phyloP scores from a whole-genome alignment of 805 yeast species.

The Kodamaea lidongshanica region DNA sequence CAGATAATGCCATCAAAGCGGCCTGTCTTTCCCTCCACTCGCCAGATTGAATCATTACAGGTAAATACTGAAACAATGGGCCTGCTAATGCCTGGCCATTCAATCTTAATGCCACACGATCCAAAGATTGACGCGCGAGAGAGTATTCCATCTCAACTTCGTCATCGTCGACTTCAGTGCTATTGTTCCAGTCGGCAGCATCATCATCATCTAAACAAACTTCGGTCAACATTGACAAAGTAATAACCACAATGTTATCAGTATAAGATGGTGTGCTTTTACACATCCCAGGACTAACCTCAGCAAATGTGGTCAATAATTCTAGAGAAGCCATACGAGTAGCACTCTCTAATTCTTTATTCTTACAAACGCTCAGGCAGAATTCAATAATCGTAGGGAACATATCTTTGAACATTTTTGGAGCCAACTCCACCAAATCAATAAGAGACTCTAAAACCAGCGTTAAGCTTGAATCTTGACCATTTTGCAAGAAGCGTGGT shows the following conservation, averaged over 20 bases:
- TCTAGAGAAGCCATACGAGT: slow-evolving; percentile 87
- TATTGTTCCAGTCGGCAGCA: slow-evolving; percentile 79
- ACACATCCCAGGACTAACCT: slow-evolving; percentile 94
- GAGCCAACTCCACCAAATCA: slow-evolving; percentile 88
- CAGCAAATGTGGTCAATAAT: slow-evolving; percentile 83
- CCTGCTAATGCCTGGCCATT: slow-evolving; percentile 81
- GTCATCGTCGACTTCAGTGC: slow-evolving; percentile 69
- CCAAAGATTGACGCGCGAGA: slow-evolving; percentile 92
- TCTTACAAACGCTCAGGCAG: slow-evolving; percentile 75
- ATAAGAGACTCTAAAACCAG: slow-evolving; percentile 84
- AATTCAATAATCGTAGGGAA: slow-evolving; percentile 84
- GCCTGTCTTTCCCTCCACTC: slow-evolving; percentile 96
- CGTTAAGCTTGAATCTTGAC: slow-evolving; percentile 76
- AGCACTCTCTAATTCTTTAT: slow-evolving; percentile 68
- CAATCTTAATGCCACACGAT: slow-evolving; percentile 76
- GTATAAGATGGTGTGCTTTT: slow-evolving; percentile 70
- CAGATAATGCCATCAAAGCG: slow-evolving; percentile 91
- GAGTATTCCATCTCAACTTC: slow-evolving; percentile 78
- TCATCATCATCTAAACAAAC: slow-evolving; percentile 86
- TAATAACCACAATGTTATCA: slow-evolving; percentile 61
- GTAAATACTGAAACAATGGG: slow-evolving; percentile 80
- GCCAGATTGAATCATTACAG: slow-evolving; percentile 68
- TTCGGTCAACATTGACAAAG: slow-evolving; percentile 84
- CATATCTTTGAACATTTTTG: slow-evolving; percentile 89
- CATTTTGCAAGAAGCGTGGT: slow-evolving; percentile 73